phyloP scores from a whole-genome alignment of 106 monocot species.

The Platanthera zijinensis region DNA sequence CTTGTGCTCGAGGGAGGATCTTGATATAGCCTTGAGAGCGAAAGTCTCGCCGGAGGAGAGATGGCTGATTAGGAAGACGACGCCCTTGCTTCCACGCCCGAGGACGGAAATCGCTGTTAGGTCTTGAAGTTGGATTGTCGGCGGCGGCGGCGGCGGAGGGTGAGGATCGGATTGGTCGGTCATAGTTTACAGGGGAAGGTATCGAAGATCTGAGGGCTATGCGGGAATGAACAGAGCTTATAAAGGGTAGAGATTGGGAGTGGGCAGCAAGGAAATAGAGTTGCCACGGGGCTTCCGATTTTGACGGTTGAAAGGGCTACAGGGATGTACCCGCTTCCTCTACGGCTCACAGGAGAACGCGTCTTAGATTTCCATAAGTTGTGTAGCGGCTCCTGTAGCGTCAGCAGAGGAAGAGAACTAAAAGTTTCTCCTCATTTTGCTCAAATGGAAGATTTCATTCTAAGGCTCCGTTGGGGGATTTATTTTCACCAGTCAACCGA shows the following conservation, averaged over 20 bases:
- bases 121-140: conserved; percentile 27
- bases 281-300: neutral
- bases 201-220: neutral
- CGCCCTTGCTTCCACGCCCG: conserved; percentile 92
- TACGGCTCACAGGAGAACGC: too few species aligned
- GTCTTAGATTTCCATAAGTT: too few species aligned
- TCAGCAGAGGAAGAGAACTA: too few species aligned
- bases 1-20: conserved; percentile 28
- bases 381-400: too few species aligned
- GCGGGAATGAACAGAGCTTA: neutral
- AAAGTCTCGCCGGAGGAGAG: conserved; percentile 8
- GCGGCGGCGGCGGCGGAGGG: conserved; percentile 5
- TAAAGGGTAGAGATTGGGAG: neutral
- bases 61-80: conserved; percentile 59
- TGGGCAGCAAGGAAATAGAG: neutral
- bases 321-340: too few species aligned
- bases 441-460: too few species aligned
- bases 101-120: conserved; percentile 54
- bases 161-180: neutral
- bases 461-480: too few species aligned
- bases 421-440: too few species aligned
- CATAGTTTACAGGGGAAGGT: neutral
- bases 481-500: too few species aligned
- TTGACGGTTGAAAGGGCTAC: too few species aligned
- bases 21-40: conserved; percentile 63